Base-by-base conservation (phyloP, 768 basidiomycete species). In the Mycena belliarum region DNA sequence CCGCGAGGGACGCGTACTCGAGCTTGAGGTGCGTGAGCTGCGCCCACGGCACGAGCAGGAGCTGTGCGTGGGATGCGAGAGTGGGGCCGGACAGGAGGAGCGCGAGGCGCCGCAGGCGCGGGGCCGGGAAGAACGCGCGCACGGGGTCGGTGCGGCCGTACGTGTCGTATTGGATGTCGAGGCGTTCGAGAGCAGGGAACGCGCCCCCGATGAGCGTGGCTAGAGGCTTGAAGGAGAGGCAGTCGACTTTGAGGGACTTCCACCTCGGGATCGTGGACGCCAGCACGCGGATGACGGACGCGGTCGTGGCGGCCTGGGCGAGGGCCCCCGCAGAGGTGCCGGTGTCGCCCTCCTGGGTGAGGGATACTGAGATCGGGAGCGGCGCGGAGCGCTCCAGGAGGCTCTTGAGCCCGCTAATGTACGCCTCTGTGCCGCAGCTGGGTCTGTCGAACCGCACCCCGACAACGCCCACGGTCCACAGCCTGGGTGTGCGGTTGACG, bases 1-100 rank as follows among this genome's bases (percentile, higher is more conserved):
- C 28, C 25, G n/a, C 33, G 16, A 46, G 52, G 3, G 26, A 32
- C 0, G 2, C 1, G 20, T 45, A 18, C 8, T 4, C 38, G 11
- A 60, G 29, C 7, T 41, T 16, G 18, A 55, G 21, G 5, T 23
- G n/a, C 6, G 43, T 49, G 23, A 60, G 48, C 11, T 60, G 53
- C 14, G 53, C n/a, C 59, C 59, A 60, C 3, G 52, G 59, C 33
- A 51, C 26, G 16, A n/a, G 35, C 20, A 38, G 16, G 18, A 38
- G 10, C 20, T 14, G 24, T 2, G 14, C 24, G 12, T 25, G 25
- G 3, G 37, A 18, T 38, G 16, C 16, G 6, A 6, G 7, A 21
- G 11, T 25, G 14, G 15, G 23, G 24, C 46, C 53, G 26, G 37
- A 14, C 25, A 48, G 16, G 6, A 10, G 8, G 15, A 55, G 37